Percentiles rank a stretch among this genome's conserved stretches.
Evolutionary conservation across 345 rosid genomes (phyloP).

Genomic region (Citrus maxima): DNA sequence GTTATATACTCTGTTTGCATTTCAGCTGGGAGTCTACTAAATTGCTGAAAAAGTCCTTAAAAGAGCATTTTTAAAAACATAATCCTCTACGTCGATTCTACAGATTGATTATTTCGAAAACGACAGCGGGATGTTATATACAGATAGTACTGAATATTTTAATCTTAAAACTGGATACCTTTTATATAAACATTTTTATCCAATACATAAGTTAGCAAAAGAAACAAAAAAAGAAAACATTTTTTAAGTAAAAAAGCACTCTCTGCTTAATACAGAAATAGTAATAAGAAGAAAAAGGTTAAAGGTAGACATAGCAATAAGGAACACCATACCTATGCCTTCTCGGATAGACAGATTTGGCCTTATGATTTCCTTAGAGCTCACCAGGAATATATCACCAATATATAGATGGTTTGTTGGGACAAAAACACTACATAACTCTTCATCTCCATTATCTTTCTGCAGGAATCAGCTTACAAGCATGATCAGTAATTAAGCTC

Average conservation of each 20-base stretch:
- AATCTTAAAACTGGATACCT: too few relatives aligned
- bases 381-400: slow-evolving; percentile 62
- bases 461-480: slow-evolving; percentile 22
- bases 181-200: not conserved
- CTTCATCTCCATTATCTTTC: slow-evolving; percentile 68
- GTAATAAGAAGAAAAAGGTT: not conserved
- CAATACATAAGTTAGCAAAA: not conserved
- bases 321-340: slow-evolving; percentile 49
- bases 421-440: slow-evolving; percentile 64
- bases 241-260: not conserved
- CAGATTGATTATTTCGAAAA: not conserved
- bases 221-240: not conserved
- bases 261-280: not conserved
- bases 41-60: too few relatives aligned
- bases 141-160: not conserved
- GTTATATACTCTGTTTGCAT: not conserved
- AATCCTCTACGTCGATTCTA: not conserved
- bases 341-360: slow-evolving; percentile 67
- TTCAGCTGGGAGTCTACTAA: not conserved
- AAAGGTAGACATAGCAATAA: not conserved
- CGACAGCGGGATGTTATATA: not conserved
- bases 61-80: not conserved
- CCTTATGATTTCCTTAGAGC: slow-evolving; percentile 59
- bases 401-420: slow-evolving; percentile 70
- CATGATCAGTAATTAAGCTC: not conserved